phyloP scores from a whole-genome alignment of 2,329 filamentous ascomycete species.

The Fusarium virguliforme region DNA sequence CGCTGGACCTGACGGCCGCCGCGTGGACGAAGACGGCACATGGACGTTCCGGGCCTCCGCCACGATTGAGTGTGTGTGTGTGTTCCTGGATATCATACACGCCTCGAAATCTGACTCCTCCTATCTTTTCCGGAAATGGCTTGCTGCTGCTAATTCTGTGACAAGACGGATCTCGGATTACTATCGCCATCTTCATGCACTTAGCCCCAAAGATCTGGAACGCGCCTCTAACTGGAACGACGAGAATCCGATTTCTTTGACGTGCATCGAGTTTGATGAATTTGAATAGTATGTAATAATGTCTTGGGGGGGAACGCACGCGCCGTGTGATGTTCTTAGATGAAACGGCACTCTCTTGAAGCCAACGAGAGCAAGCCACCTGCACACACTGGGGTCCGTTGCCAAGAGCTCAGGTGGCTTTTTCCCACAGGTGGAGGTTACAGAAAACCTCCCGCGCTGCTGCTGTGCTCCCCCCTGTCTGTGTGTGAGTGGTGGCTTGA shows the following conservation, averaged over 20 bases:
- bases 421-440: conserved; percentile 12
- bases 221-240: conserved; percentile 17
- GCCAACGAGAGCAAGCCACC: conserved; percentile 28
- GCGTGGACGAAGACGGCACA: conserved; percentile 16
- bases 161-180: conserved; percentile 14
- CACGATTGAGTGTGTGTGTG: conserved; percentile 3
- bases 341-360: conserved; percentile 43
- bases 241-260: conserved; percentile 5
- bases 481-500: conserved; percentile 29
- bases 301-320: not conserved
- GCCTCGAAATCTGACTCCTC: conserved; percentile 22
- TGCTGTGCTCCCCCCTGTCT: conserved; percentile 4
- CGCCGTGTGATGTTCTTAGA: conserved; percentile 14
- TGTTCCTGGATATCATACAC: conserved; percentile 3
- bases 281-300: not conserved
- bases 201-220: conserved; percentile 9
- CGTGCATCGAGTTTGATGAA: conserved; percentile 3
- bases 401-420: conserved; percentile 40
- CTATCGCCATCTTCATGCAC: conserved; percentile 20
- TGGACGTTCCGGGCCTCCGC: conserved; percentile 15
- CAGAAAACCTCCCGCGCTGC: conserved; percentile 10
- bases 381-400: conserved; percentile 16
- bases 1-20: not conserved
- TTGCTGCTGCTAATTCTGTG: conserved; percentile 18
- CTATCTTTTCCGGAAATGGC: conserved; percentile 18